Evolutionary conservation across 441 rosid genomes (phyloP), one percentile per base, ranked within the genome.

Genomic region (Populus hybrid): DNA sequence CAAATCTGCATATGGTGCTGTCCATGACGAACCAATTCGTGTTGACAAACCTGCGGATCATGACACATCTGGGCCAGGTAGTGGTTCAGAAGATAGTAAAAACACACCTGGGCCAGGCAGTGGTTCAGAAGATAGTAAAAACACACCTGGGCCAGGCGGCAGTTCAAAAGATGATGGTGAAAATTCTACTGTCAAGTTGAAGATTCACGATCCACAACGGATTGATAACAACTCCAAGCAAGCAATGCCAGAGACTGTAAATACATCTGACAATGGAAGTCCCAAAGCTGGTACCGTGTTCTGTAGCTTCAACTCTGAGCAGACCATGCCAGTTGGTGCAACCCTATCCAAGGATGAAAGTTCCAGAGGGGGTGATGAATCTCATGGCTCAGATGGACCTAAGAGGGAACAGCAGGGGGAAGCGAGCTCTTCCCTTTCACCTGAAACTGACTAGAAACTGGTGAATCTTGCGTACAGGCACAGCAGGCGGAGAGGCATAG

Each of bases 21-120:
- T 12, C 68, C 10, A 23, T 36, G 78, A 70, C 21, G 68, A 79
- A 40, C 67, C 66, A 38, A 53, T 8, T 69, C 11, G 36, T 1
- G 33, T 33, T 64, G 78, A 68, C 45, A 66, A 77, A 73, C 53
- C 83, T 42, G 33, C 33, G 33, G 64, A 56, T 61, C 20, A 50
- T 50, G 56, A 14, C 18, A 50, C 56, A 50, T 50, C 56, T 50
- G 56, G 2, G 20, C 56, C 56, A 50, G 20, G 6, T 14, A 24
- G 61, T n/a, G 8, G 65, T 35, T 33, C 70, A 16, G 68, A 74
- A 28, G 69, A 23, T 36, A 31, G 7, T 33, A 64, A 59, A 36
- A 71, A 29, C 11, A 53, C 61, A n/a, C 29, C 23, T 3, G 53
- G 42, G 20, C 2, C 75, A 64, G 21, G 56, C 63, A 24, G 61